Conservation (phyloP, 768 basidiomycete species). For the Xerocomellus dryophilus region DNA sequence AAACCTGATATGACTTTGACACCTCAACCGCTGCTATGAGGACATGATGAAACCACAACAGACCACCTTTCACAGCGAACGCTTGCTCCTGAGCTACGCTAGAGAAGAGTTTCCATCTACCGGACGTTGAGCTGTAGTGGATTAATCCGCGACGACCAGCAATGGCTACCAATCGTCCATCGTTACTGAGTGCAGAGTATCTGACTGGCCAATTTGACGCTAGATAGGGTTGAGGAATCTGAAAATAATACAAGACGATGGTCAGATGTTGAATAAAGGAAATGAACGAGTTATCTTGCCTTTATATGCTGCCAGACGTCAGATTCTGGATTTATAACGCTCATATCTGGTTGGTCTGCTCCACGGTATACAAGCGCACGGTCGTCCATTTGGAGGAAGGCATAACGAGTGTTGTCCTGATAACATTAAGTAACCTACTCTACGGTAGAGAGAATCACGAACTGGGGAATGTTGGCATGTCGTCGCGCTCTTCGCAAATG, state of each 20-base stretch:
- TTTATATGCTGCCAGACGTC: conserved; percentile 99
- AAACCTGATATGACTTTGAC: conserved; percentile 72
- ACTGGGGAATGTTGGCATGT: conserved; percentile 91
- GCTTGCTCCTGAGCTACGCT: conserved; percentile 81
- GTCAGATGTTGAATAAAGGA: background rate
- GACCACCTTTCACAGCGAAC: conserved; percentile 83
- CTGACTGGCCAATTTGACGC: conserved; percentile 91
- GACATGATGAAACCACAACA: conserved; percentile 96
- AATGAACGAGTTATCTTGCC: conserved; percentile 36
- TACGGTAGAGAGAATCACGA: conserved; percentile 27
- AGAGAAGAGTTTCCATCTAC: conserved; percentile 90
- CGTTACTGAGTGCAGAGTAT: conserved; percentile 85
- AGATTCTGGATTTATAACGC: conserved; percentile 95
- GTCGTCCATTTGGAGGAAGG: conserved; percentile 94
- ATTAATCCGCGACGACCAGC: conserved; percentile 88
- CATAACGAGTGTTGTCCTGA: conserved; percentile 94
- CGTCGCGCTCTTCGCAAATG: conserved; percentile 93
- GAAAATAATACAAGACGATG: background rate
- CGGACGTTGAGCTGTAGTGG: conserved; percentile 92
- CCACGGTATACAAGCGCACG: conserved; percentile 90
- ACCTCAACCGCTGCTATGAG: conserved; percentile 88
- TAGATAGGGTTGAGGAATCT: conserved; percentile 90
- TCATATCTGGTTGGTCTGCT: conserved; percentile 97
- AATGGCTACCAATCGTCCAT: conserved; percentile 88
- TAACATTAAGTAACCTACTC: conserved; percentile 3